Percentiles rank a stretch among this genome's conserved stretches.
These are phyloP conservation scores for Clonostachys rhizophaga DNA, from an alignment of 2,329 filamentous ascomycete species.

Conservation along the genomic window DNA sequence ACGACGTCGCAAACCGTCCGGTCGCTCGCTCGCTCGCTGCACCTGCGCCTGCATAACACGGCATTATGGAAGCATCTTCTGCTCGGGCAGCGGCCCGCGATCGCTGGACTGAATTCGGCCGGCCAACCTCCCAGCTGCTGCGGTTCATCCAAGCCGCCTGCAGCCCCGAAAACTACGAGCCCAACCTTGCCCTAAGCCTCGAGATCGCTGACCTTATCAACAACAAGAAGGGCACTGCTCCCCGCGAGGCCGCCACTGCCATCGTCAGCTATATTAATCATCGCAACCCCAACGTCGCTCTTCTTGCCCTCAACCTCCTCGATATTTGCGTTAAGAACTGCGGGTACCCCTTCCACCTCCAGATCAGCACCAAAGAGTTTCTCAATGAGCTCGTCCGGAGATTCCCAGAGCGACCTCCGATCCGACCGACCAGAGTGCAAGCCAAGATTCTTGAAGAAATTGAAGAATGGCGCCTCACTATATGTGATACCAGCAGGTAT, in stretches of 20 bases:
- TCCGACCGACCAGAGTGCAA: slow-evolving; percentile 83
- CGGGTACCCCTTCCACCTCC: slow-evolving; percentile 96
- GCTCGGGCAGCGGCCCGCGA: slow-evolving; percentile 93
- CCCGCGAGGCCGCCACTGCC: slow-evolving; percentile 87
- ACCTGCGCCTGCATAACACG: no score
- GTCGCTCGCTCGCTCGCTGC: no score
- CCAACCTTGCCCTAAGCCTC: slow-evolving; percentile 91
- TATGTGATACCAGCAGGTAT: slow-evolving; percentile 96
- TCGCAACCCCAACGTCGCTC: slow-evolving; percentile 90
- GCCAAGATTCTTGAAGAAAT: slow-evolving; percentile 91
- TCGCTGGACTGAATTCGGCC: slow-evolving; percentile 80
- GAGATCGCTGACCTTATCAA: slow-evolving; percentile 97
- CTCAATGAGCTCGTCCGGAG: slow-evolving; percentile 95
- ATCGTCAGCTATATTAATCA: slow-evolving; percentile 96
- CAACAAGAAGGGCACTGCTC: slow-evolving; percentile 92
- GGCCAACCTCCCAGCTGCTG: slow-evolving; percentile 81
- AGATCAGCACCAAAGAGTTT: slow-evolving; percentile 98
- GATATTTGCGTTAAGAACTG: slow-evolving; percentile 99
- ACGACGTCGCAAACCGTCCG: no score
- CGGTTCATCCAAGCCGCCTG: slow-evolving; percentile 95
- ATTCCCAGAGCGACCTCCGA: slow-evolving; percentile 89
- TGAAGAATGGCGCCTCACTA: slow-evolving; percentile 97
- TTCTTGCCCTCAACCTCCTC: slow-evolving; percentile 85
- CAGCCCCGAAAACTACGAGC: slow-evolving; percentile 96
- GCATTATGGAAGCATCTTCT: slow-evolving; percentile 83